Evolutionary conservation across 768 basidiomycete species (phyloP).

Genomic region (Suillus discolor): DNA sequence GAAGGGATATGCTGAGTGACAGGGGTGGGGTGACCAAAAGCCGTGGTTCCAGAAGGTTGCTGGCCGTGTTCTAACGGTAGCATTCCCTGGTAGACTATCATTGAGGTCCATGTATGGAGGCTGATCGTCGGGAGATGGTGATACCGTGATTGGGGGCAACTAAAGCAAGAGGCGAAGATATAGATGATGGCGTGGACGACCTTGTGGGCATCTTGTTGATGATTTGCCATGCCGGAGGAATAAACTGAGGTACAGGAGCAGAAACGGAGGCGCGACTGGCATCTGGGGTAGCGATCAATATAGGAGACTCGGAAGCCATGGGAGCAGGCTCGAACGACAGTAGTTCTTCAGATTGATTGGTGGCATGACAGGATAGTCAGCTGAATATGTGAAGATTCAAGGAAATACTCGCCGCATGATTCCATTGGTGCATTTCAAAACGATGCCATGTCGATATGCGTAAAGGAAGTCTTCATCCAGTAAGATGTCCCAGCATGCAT

Average conservation of each 20-base stretch:
- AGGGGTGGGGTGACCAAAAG: slow-evolving; percentile 74
- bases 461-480: slow-evolving; percentile 17
- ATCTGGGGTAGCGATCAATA: slow-evolving; percentile 17
- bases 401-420: too few species aligned
- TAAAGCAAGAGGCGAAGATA: slow-evolving; percentile 84
- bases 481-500: slow-evolving; percentile 16
- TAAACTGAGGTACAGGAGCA: slow-evolving; percentile 44
- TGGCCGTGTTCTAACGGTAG: slow-evolving; percentile 58
- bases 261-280: slow-evolving; percentile 32
- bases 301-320: slow-evolving; percentile 55
- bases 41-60: slow-evolving; percentile 65
- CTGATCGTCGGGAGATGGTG: slow-evolving; percentile 57
- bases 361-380: slow-evolving; percentile 3
- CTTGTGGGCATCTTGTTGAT: slow-evolving; percentile 61
- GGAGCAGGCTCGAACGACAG: slow-evolving; percentile 70
- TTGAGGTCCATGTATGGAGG: slow-evolving; percentile 71
- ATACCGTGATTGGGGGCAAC: slow-evolving; percentile 84
- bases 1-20: slow-evolving; percentile 60
- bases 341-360: slow-evolving; percentile 27
- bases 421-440: too few species aligned
- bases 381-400: too few species aligned
- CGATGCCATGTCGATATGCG: background rate
- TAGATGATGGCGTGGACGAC: slow-evolving; percentile 86
- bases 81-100: slow-evolving; percentile 40
- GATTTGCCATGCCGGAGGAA: slow-evolving; percentile 45